These are phyloP conservation scores for Apiotrichum akiyoshidainum DNA, from an alignment of 1,284 basidiomycete genomes.

Conservation along the genomic window DNA sequence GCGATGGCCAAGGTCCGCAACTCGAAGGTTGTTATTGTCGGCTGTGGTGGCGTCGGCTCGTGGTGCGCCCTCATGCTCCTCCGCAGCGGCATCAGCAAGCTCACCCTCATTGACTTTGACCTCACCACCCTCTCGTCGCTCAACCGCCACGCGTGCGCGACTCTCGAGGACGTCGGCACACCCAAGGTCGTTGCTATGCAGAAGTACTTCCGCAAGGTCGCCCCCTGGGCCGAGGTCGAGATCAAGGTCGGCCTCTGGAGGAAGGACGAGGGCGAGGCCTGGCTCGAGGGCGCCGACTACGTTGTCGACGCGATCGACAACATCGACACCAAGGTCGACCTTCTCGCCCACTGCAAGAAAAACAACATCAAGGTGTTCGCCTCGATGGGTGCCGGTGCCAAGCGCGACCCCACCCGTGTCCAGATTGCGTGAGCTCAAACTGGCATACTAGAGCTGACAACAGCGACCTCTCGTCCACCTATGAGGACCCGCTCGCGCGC, in stretches of 20 bases:
- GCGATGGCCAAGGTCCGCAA: slow-evolving; percentile 75
- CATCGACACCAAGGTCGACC: slow-evolving; percentile 87
- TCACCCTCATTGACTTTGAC: slow-evolving; percentile 66
- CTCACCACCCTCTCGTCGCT: slow-evolving; percentile 87
- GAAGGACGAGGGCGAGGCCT: slow-evolving; percentile 64
- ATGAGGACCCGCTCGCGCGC: slow-evolving; percentile 92
- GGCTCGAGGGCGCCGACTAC: slow-evolving; percentile 81
- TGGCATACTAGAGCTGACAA: not conserved
- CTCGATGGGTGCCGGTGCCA: slow-evolving; percentile 97
- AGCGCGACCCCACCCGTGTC: slow-evolving; percentile 88
- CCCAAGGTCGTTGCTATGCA: slow-evolving; percentile 85
- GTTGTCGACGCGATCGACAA: slow-evolving; percentile 96
- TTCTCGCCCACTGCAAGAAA: slow-evolving; percentile 77
- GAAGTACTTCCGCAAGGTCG: slow-evolving; percentile 67
- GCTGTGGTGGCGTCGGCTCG: slow-evolving; percentile 93
- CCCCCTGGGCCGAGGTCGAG: slow-evolving; percentile 66
- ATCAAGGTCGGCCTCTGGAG: slow-evolving; percentile 77
- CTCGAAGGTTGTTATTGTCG: slow-evolving; percentile 78
- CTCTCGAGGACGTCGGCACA: slow-evolving; percentile 83
- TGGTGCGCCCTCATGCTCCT: slow-evolving; percentile 94
- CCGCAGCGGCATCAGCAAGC: slow-evolving; percentile 55
- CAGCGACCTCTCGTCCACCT: slow-evolving; percentile 85
- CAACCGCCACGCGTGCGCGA: slow-evolving; percentile 92
- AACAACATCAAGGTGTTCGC: slow-evolving; percentile 83
- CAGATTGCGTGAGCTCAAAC: slow-evolving; percentile 63